Conservation (phyloP, 2,329 filamentous ascomycete species). For the Trichoderma breve region DNA sequence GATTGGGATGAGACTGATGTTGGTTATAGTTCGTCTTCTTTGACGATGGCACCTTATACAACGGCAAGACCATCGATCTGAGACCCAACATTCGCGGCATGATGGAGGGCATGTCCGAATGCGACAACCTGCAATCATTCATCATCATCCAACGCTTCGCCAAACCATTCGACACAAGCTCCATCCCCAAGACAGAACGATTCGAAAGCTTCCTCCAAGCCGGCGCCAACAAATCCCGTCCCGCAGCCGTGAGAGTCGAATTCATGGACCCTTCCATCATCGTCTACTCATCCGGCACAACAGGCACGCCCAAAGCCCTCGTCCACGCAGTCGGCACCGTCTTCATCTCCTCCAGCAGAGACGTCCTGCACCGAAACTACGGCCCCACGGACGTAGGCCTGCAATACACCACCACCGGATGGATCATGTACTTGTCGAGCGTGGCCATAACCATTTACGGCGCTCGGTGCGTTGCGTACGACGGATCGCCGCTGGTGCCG, state of each 20-base stretch:
- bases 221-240: conserved; percentile 31
- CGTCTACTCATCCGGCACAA: conserved; percentile 78
- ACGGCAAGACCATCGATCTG: conserved; percentile 71
- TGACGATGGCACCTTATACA: conserved; percentile 77
- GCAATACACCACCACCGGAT: conserved; percentile 68
- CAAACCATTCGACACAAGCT: conserved; percentile 56
- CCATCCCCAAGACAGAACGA: conserved; percentile 48
- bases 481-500: conserved; percentile 77
- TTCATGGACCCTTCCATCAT: conserved; percentile 77
- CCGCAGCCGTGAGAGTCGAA: conserved; percentile 57
- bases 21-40: conserved; percentile 67
- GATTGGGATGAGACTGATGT: background rate
- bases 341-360: conserved; percentile 49
- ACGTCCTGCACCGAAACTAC: conserved; percentile 23
- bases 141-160: conserved; percentile 67
- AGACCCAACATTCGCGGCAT: conserved; percentile 71
- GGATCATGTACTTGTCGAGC: conserved; percentile 81
- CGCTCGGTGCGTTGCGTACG: conserved; percentile 67
- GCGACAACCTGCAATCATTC: conserved; percentile 60
- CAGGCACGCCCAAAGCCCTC: conserved; percentile 81
- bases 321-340: conserved; percentile 71
- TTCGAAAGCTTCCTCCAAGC: conserved; percentile 45
- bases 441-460: conserved; percentile 60
- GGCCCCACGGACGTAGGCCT: conserved; percentile 42
- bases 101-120: conserved; percentile 60